phyloP scores from a whole-genome alignment of 2,329 filamentous ascomycete species.

The Pseudopyrenochaeta lycopersici region DNA sequence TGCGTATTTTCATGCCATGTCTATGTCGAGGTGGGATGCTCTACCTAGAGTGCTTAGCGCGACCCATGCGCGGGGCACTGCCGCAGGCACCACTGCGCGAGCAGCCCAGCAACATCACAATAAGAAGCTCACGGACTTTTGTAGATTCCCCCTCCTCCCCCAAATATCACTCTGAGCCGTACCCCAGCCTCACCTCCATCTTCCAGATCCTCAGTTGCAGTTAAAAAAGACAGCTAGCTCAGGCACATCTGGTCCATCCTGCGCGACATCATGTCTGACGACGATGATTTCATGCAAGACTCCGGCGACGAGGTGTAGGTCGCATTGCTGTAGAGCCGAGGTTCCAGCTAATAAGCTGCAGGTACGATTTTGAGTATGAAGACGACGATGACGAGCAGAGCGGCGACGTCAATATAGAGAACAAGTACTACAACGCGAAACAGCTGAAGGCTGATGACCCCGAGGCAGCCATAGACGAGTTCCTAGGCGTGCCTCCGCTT shows the following conservation, averaged over 20 bases:
- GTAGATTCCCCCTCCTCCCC: not conserved
- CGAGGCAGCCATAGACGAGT: conserved; percentile 88
- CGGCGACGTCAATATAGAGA: conserved; percentile 94
- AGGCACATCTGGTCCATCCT: conserved; percentile 11
- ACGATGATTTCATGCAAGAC: conserved; percentile 94
- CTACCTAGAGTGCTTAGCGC: conserved; percentile 3
- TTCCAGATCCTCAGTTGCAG: not conserved
- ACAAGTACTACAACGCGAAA: conserved; percentile 99
- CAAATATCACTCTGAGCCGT: not conserved
- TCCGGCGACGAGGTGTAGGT: conserved; percentile 84
- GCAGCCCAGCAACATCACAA: conserved; percentile 21
- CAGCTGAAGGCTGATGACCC: conserved; percentile 90
- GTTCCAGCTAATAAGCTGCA: conserved; percentile 48
- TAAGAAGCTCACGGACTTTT: conserved; percentile 10
- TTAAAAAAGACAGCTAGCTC: not conserved
- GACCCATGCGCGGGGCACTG: conserved; percentile 16
- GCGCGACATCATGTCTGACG: conserved; percentile 77
- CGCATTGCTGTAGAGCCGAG: not conserved
- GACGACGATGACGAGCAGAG: conserved; percentile 89
- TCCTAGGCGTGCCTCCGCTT: conserved; percentile 83
- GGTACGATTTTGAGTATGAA: conserved; percentile 97
- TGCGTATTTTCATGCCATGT: not conserved
- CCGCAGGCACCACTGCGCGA: conserved; percentile 28
- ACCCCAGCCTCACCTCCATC: conserved; percentile 7
- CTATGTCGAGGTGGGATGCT: conserved; percentile 6